These are phyloP conservation scores for Trametopsis cervina DNA, from an alignment of 768 basidiomycete species.

Conservation along the genomic window DNA sequence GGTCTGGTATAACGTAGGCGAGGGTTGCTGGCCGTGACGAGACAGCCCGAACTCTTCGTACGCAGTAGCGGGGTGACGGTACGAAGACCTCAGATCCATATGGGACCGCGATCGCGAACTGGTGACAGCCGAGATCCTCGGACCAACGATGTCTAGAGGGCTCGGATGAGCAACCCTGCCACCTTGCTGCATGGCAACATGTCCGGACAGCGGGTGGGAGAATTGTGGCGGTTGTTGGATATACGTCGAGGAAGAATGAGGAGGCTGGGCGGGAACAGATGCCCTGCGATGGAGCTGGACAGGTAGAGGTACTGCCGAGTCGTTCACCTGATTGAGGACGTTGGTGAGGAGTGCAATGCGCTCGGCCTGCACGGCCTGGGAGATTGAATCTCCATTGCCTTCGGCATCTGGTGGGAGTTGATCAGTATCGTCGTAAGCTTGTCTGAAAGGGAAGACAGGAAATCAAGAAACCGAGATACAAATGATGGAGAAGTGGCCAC, in stretches of 20 bases:
- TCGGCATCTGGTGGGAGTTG: constrained; percentile 54
- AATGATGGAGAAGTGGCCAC: too few species aligned
- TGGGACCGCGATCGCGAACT: constrained; percentile 5
- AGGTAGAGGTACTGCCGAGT: constrained; percentile 3
- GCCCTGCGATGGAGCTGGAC: constrained; percentile 8
- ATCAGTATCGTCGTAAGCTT: not conserved
- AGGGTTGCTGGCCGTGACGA: constrained; percentile 21
- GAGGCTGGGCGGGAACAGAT: constrained; percentile 5
- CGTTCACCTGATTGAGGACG: constrained; percentile 47
- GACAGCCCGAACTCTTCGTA: constrained; percentile 27
- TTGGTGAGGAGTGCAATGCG: constrained; percentile 75
- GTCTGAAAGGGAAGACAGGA: not conserved
- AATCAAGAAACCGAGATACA: not conserved
- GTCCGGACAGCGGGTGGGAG: not conserved
- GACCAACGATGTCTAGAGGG: not conserved
- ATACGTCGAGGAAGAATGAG: not conserved
- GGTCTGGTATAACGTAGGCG: constrained; percentile 24
- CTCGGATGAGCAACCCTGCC: not conserved
- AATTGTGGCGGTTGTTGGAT: constrained; percentile 1
- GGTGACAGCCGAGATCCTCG: not conserved
- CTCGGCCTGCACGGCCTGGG: constrained; percentile 77
- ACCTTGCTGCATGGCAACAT: not conserved
- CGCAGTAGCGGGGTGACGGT: not conserved
- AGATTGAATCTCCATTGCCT: constrained; percentile 84
- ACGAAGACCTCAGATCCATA: constrained; percentile 6